Evolutionary conservation across 176 grass and related monocot genomes (phyloP), one percentile per base, ranked within the genome.

Genomic region (Phoenix dactylifera): DNA sequence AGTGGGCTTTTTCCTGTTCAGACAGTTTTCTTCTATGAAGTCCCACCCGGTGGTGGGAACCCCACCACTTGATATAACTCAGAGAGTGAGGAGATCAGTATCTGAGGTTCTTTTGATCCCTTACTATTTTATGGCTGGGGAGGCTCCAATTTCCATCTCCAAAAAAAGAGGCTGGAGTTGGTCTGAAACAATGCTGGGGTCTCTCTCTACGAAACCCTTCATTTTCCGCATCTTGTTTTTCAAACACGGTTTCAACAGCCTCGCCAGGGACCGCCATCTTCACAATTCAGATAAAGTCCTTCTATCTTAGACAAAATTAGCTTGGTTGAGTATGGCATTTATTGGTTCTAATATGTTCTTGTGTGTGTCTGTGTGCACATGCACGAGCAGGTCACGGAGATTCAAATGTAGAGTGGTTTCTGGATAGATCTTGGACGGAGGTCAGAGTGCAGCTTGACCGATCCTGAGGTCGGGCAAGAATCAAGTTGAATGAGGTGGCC

Each of bases 211-310:
- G 74, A 57, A 82, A 66, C 65, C 55, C 54, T 56, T 66, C 70
- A 12, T 77, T 86, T 86, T 16, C 74, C 58, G 22, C 63, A 68
- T 72, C 62, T 83, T 59, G 69, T 71, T 24, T 17, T 65, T 68
- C 26, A 58, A 65, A 18, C 69, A 3, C 57, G 67, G 18, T 19
- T 80, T 71, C 59, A 1, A 16, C 22, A 69, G 57, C 25, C 22
- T 79, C 0, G 5, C n/a, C 29, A 67, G 80, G 80, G 49, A 68
- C 77, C 22, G 73, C 73, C 18, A 66, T 81, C 28, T 74, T 82
- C 78, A 86, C 79, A 10, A 69, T 82, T 74, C 74, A 87, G 84
- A 70, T 86, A 20, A 69, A 51, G 15, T 26, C 39, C 14, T 62
- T 57, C 4, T 39, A 51, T 71, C 16, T 57, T 72, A n/a, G 16